Evolutionary conservation across 177 flowering plant genomes (phyloP), one percentile per base, ranked within the genome.

Genomic region (Vitis hybrid): DNA sequence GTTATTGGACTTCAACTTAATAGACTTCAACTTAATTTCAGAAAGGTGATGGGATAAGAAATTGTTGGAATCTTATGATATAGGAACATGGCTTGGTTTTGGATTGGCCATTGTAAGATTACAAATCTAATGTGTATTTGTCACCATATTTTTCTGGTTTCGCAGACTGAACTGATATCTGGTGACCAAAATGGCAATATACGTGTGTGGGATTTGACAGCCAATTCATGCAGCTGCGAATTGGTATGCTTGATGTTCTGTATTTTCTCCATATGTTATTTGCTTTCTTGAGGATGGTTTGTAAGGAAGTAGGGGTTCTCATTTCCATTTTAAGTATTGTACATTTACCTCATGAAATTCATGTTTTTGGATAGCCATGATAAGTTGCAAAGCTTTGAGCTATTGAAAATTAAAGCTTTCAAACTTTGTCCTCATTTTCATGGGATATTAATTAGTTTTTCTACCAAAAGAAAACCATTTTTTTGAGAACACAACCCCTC

Each of bases 131-230:
- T 67, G 10, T 74, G 57, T 30, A 32, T 15, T 55, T 14, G 49
- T 55, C 10, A 45, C 32, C 61, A 3, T 52, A 21, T 69, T 2
- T 66, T 51, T 67, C 17, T 67, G 19, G 62, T 64, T 70, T 65
- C 79, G 73, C 91, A 96, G 99, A 96, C 91, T n/a, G 99, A 96
- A 71, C 82, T 96, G 65, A 92, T 96, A 82, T 96, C 99, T 30
- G 99, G 99, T 34, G 99, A 96, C 82, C 99, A 96, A 76, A 93
- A 96, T 81, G 99, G 99, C 26, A 94, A 96, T 74, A 96, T 96
- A 23, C 97, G 99, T 62, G 99, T 96, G 2, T 96, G 99, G 99
- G 98, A 96, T 82, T 85, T 96, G 81, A 92, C 91, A 40, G 98
- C 98, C 80, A 93, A 91, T 82, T 93, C 98, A 55, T 96, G 99